Percentiles rank a stretch among this genome's conserved stretches.
Conservation (phyloP, 345 rosid genomes). For the Bruguiera parviflora region DNA sequence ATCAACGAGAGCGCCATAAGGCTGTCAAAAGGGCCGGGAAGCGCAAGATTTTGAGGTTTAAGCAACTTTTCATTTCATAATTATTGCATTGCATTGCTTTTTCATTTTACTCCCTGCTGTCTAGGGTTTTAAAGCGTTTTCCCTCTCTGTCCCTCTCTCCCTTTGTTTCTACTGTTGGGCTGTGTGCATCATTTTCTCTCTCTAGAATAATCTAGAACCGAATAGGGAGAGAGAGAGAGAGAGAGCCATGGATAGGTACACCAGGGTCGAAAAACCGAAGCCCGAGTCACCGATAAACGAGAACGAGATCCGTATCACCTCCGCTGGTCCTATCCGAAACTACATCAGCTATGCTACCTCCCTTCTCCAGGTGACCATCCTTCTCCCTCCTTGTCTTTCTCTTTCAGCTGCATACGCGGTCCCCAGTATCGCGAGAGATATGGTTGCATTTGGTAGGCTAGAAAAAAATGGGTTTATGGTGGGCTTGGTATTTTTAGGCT, state of each 20-base stretch:
- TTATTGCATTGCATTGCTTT: no score
- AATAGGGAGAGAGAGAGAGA: not conserved
- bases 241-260: conserved; percentile 70
- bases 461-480: not conserved
- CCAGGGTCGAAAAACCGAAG: conserved; percentile 75
- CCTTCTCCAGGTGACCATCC: conserved; percentile 61
- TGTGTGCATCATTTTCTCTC: not conserved
- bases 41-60: no score
- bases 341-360: conserved; percentile 81
- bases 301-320: conserved; percentile 94
- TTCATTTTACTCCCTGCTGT: no score
- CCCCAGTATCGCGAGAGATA: not conserved
- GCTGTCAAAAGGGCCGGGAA: no score
- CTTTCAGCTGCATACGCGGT: not conserved
- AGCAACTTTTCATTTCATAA: no score
- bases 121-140: conserved; percentile 24
- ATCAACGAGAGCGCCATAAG: no score
- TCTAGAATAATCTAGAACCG: not conserved
- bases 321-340: conserved; percentile 74
- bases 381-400: not conserved
- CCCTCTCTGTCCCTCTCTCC: not conserved
- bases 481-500: no score
- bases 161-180: not conserved
- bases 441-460: no score
- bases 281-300: conserved; percentile 66